Conservation (phyloP, 192 early-diverging fungal species). For the Coemansia sp. region DNA sequence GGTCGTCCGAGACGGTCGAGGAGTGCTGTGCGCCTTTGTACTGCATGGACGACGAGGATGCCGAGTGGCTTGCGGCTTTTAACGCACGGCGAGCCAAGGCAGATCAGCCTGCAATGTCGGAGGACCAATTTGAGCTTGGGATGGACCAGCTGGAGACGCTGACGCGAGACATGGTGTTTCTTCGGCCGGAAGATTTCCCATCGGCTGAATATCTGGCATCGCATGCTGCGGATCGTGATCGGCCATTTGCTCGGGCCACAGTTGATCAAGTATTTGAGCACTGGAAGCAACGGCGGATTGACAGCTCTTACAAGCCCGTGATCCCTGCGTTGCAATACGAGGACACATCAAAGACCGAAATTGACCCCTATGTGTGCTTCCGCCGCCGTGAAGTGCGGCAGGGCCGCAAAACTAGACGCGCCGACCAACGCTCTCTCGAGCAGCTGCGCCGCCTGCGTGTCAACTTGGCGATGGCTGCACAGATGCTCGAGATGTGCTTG, state of each 20-base stretch:
- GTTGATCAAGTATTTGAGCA: slow-evolving; percentile 32
- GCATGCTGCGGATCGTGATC: slow-evolving; percentile 44
- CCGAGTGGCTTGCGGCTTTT: slow-evolving; percentile 62
- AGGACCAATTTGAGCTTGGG: slow-evolving; percentile 76
- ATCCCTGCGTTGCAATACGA: slow-evolving; percentile 59
- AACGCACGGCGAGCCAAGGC: slow-evolving; percentile 11
- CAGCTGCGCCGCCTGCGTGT: slow-evolving; percentile 71
- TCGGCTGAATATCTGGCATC: slow-evolving; percentile 35
- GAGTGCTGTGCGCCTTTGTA: slow-evolving; percentile 86
- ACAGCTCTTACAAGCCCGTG: slow-evolving; percentile 28
- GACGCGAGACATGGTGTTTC: slow-evolving; percentile 66
- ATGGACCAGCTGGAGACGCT: slow-evolving; percentile 77
- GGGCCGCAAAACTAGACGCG: slow-evolving; percentile 82
- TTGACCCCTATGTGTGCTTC: slow-evolving; percentile 96
- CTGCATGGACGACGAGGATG: slow-evolving; percentile 88
- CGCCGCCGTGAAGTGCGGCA: slow-evolving; percentile 90
- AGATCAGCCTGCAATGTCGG: slow-evolving; percentile 43
- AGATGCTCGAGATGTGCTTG: slow-evolving; percentile 78
- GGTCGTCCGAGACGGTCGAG: slow-evolving; percentile 85
- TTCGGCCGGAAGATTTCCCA: slow-evolving; percentile 38
- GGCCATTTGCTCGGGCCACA: slow-evolving; percentile 15
- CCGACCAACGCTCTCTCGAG: slow-evolving; percentile 84
- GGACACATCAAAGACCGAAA: slow-evolving; percentile 68
- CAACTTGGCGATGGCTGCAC: slow-evolving; percentile 76
- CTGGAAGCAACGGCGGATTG: slow-evolving; percentile 40